Percentiles rank a stretch among this genome's conserved stretches.
phyloP scores from a whole-genome alignment of 164 flowering plant species.

The Santalum album region DNA sequence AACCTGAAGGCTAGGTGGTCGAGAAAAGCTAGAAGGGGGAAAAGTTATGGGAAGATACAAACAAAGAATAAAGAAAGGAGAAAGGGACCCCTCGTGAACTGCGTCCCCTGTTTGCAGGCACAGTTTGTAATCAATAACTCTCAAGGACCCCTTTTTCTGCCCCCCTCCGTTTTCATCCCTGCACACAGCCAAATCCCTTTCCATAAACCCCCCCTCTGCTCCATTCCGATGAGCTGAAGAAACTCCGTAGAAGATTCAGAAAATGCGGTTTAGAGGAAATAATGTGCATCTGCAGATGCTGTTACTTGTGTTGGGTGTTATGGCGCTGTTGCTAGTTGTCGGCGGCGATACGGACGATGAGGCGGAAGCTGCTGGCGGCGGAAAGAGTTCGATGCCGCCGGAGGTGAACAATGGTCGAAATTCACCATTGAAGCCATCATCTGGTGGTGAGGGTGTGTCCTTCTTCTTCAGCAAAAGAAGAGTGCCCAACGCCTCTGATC shows the following conservation, averaged over 20 bases:
- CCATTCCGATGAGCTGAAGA: background rate
- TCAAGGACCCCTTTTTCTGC: background rate
- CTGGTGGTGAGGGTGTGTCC: conserved; percentile 9
- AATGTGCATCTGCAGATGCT: background rate
- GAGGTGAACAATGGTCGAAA: background rate
- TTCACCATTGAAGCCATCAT: conserved; percentile 8
- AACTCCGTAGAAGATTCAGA: background rate
- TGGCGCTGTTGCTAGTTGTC: background rate
- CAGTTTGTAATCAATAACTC: conserved; percentile 14
- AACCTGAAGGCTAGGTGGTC: too few species aligned
- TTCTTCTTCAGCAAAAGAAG: conserved; percentile 38
- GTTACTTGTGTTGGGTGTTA: background rate
- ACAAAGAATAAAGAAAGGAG: background rate
- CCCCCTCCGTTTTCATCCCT: background rate
- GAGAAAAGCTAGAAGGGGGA: background rate
- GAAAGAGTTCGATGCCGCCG: conserved; percentile 13
- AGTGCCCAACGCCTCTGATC: conserved; percentile 52
- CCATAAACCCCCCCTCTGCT: background rate
- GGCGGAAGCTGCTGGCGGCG: conserved; percentile 6
- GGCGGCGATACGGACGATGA: background rate
- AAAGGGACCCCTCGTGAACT: conserved; percentile 16
- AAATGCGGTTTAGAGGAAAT: too few species aligned
- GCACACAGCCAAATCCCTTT: conserved; percentile 16
- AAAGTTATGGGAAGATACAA: background rate
- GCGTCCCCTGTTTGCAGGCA: conserved; percentile 37